These are phyloP conservation scores for Heliamphora pulchella DNA, from an alignment of 179 eudicot species.

Conservation along the genomic window DNA sequence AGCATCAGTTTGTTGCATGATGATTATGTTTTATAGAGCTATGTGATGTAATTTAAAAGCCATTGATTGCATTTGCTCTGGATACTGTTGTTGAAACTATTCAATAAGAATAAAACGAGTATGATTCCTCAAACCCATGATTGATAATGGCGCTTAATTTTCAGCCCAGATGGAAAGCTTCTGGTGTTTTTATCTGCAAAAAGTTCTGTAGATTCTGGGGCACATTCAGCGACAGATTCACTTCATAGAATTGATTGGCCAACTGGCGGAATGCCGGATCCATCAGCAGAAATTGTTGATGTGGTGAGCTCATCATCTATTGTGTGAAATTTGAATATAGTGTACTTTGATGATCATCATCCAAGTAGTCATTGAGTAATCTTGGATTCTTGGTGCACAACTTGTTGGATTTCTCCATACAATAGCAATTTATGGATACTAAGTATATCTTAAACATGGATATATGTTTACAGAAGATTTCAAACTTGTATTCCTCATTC, in stretches of 20 bases:
- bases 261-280: conserved; percentile 37
- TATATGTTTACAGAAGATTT: background rate
- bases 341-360: background rate
- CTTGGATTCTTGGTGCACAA: background rate
- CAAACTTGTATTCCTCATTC: background rate
- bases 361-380: background rate
- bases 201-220: conserved; percentile 76
- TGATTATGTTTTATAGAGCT: background rate
- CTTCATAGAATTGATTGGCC: conserved; percentile 85
- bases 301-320: conserved; percentile 52
- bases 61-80: background rate
- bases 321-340: conserved; percentile 9
- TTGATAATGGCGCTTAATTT: conserved; percentile 10
- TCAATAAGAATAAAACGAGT: background rate
- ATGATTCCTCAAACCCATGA: background rate
- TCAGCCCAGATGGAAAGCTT: conserved; percentile 79
- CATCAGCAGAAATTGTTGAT: conserved; percentile 43
- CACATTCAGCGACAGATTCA: conserved; percentile 80
- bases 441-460: background rate
- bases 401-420: background rate
- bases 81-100: conserved; percentile 1
- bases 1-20: conserved; percentile 1
- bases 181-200: conserved; percentile 84
- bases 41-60: background rate
- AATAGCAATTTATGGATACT: background rate